Evolutionary conservation across 441 rosid species (phyloP).

Genomic region (Adansonia grandidieri): DNA sequence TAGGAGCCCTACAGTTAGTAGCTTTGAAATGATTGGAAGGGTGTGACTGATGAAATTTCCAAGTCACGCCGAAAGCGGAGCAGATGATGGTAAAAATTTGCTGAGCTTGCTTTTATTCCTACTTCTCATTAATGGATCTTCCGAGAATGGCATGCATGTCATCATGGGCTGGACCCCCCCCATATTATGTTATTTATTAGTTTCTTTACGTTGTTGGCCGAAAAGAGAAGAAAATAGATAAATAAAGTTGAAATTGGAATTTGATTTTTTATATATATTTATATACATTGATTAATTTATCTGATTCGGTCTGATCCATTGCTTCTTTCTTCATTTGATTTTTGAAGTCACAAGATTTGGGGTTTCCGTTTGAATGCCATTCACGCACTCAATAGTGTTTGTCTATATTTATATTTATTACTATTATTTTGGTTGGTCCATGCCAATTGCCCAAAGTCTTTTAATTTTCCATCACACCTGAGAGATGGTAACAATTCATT

Average conservation of each 20-base stretch:
- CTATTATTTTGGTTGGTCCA: neutral
- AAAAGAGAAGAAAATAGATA: too few relatives aligned
- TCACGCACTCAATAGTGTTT: neutral
- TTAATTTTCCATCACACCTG: neutral
- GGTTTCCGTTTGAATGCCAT: neutral
- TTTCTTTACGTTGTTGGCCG: too few relatives aligned
- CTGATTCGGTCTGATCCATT: neutral
- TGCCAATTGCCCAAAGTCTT: neutral
- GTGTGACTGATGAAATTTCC: conserved; percentile 12
- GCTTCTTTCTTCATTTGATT: neutral
- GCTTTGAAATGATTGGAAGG: neutral
- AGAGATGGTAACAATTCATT: neutral
- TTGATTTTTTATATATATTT: too few relatives aligned
- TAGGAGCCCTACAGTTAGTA: too few relatives aligned
- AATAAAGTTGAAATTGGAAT: neutral
- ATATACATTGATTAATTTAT: neutral
- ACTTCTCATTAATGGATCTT: conserved; percentile 29
- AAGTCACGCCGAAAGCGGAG: conserved; percentile 43
- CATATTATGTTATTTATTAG: too few relatives aligned
- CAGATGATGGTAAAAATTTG: conserved; percentile 41
- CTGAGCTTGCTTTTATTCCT: conserved; percentile 27
- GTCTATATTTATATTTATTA: too few relatives aligned
- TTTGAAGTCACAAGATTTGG: neutral
- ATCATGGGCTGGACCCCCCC: conserved; percentile 36
- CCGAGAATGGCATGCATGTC: conserved; percentile 39